A percentile compares a stretch with the other conserved stretches of the same genome.
These are phyloP conservation scores for Backusella circina DNA, from an alignment of 192 early-diverging fungal species.

Conservation along the genomic window DNA sequence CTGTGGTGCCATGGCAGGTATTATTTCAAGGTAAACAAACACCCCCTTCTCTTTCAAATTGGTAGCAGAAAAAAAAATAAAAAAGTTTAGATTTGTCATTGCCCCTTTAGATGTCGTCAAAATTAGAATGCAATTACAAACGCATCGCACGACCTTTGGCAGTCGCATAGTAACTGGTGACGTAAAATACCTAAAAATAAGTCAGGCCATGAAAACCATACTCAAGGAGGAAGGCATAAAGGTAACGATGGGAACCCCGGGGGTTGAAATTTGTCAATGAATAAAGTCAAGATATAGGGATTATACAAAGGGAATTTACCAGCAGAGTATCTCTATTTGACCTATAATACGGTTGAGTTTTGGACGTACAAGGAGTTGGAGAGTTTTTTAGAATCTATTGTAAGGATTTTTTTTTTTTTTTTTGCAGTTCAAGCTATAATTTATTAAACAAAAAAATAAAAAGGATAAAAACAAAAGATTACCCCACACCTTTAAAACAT, in stretches of 20 bases:
- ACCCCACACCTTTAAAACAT: conserved; percentile 47
- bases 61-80: not conserved
- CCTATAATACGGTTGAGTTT: conserved; percentile 90
- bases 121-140: conserved; percentile 68
- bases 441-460: not conserved
- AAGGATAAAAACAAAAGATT: conserved; percentile 12
- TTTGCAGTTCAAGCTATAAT: not conserved
- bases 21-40: conserved; percentile 24
- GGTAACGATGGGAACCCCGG: too few species aligned
- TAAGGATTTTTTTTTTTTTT: not conserved
- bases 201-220: conserved; percentile 67
- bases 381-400: conserved; percentile 25
- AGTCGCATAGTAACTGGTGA: not conserved
- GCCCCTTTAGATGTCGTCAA: conserved; percentile 95
- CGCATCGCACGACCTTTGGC: conserved; percentile 18
- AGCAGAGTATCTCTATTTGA: conserved; percentile 89
- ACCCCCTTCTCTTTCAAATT: too few species aligned
- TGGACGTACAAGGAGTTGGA: conserved; percentile 64
- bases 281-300: conserved; percentile 39
- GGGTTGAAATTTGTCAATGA: too few species aligned
- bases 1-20: conserved; percentile 55
- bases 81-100: conserved; percentile 67
- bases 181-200: conserved; percentile 60
- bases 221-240: conserved; percentile 75
- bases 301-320: conserved; percentile 94